Base-by-base conservation (phyloP, 2,329 filamentous ascomycete genomes). In the Cadophora luteo-olivacea region DNA sequence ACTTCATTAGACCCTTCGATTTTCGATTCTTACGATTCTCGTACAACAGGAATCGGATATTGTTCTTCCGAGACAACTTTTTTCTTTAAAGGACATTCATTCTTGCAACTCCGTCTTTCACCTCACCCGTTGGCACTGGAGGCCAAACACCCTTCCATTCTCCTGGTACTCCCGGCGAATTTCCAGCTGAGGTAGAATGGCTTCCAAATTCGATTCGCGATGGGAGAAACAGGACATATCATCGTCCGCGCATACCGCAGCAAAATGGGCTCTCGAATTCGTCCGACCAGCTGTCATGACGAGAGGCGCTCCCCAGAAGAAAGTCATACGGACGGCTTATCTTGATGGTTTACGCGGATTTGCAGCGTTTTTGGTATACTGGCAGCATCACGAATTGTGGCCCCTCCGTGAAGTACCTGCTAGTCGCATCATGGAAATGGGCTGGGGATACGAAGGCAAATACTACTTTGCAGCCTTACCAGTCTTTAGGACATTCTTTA, bases 401-500 rank as follows among this genome's bases (percentile, higher is more conserved):
- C 75, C 79, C 8, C 83, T 82, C 61, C 64, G 64, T 25, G 65
- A 49, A 5, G 48, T 66, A 19, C 32, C 48, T 11, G 69, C 68
- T 25, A 61, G 64, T 36, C 29, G 65, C 7, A 72, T 73, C 49
- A 64, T 74, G 48, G 72, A 75, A 38, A 73, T 70, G 60, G 79
- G 79, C 0, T 75, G 67, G 57, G 68, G 73, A 77, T 66, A 78
- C 77, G 69, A 76, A 72, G 41, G 75, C 73, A 58, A 72, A 61
- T 72, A 71, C 72, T 62, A 73, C 81, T 64, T 83, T 80, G 74
- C 76, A 79, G 29, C 82, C 66, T 81, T 92, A 2, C 89, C 88
- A 4, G 82, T 83, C 0, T 77, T 92, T 51, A 82, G 90, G 32
- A 81, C 82, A 48, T 83, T 91, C 72, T 89, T 91, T 75, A 82